phyloP scores from a whole-genome alignment of 768 basidiomycete species.

The Pleurotus platypus region DNA sequence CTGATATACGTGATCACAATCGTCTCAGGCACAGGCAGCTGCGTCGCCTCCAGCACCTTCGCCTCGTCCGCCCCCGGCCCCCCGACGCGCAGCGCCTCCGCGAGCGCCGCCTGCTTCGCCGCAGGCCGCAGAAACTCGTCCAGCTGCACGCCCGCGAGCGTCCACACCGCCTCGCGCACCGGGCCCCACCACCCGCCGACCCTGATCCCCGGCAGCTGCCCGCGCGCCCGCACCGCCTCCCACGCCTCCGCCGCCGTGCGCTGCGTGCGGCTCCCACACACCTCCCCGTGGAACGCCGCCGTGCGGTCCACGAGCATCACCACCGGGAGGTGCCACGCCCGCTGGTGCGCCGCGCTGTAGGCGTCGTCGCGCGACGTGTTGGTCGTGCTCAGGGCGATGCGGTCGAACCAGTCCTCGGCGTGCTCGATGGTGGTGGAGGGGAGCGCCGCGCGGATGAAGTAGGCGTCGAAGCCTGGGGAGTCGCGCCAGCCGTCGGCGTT shows the following conservation, averaged over 20 bases:
- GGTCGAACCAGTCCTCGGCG: conserved; percentile 69
- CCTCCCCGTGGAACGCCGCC: conserved; percentile 64
- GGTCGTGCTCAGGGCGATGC: conserved; percentile 30
- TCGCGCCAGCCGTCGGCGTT: conserved; percentile 67
- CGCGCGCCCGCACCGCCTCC: conserved; percentile 38
- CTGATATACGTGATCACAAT: conserved; percentile 73
- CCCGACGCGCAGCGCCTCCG: too few relatives aligned
- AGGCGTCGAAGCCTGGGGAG: conserved; percentile 69
- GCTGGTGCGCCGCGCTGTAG: conserved; percentile 11
- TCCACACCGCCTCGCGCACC: conserved; percentile 58
- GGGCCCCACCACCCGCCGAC: conserved; percentile 78
- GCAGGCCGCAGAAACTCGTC: neutral
- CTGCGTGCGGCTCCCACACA: conserved; percentile 63
- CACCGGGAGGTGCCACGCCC: conserved; percentile 70
- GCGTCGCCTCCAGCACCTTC: conserved; percentile 15
- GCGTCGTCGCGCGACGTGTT: neutral
- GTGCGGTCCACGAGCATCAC: conserved; percentile 74
- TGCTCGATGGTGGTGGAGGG: conserved; percentile 69
- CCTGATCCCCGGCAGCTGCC: conserved; percentile 31
- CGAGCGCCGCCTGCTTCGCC: too few relatives aligned
- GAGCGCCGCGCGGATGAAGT: conserved; percentile 71
- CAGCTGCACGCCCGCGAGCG: conserved; percentile 52
- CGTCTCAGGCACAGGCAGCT: conserved; percentile 38
- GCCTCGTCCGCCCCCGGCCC: neutral
- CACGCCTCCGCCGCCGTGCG: conserved; percentile 70